A percentile compares a stretch with the other conserved stretches of the same genome.
phyloP scores from a whole-genome alignment of 2,329 filamentous ascomycete species.

The Calonectria crousiana region DNA sequence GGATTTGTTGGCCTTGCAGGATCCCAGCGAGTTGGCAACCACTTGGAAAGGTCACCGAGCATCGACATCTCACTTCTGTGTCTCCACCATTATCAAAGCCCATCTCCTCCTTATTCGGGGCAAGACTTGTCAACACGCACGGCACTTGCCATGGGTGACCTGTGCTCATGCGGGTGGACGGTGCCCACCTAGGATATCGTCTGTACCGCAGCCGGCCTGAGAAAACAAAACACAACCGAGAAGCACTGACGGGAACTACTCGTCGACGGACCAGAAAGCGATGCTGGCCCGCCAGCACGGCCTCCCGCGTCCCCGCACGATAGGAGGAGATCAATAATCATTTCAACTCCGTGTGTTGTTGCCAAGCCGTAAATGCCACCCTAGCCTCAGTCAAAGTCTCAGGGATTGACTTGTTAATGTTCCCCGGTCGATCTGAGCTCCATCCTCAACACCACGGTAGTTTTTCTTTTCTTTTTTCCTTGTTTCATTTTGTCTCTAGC shows the following conservation, averaged over 20 bases:
- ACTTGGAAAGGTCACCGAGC: neutral
- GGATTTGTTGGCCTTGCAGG: neutral
- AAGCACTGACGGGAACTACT: neutral
- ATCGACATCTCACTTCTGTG: neutral
- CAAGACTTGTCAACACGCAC: neutral
- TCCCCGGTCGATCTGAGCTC: neutral
- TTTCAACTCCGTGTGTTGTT: neutral
- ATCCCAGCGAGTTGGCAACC: neutral
- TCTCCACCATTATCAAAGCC: neutral
- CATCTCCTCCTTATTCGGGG: neutral
- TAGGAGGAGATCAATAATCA: neutral
- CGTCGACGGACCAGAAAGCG: neutral
- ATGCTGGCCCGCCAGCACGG: neutral
- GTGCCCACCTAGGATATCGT: neutral
- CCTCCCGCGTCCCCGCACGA: neutral
- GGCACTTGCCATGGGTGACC: neutral
- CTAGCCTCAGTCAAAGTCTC: conserved; percentile 1
- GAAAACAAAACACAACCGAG: neutral
- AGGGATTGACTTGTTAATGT: neutral
- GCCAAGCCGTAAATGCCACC: neutral
- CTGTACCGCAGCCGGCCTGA: neutral
- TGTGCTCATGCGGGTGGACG: neutral
- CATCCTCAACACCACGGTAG: neutral
- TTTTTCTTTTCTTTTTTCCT: neutral
- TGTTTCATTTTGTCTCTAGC: neutral